These are phyloP conservation scores for Rubus idaeus DNA, from an alignment of 306 rosid species.

Conservation along the genomic window DNA sequence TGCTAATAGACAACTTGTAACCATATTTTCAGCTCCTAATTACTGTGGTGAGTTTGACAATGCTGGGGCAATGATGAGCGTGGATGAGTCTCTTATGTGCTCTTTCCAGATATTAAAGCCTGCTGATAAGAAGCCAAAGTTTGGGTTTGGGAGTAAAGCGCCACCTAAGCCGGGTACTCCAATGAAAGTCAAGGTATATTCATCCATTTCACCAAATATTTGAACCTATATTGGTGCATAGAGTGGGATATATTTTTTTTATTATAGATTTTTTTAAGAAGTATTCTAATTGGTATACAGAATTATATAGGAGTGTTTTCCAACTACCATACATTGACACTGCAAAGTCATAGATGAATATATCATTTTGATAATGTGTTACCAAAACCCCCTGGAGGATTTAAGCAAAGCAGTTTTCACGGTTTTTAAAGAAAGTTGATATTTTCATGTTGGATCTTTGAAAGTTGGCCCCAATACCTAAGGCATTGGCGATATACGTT, in stretches of 20 bases:
- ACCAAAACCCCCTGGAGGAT: not conserved
- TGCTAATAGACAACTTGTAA: conserved; percentile 70
- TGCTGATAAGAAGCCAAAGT: conserved; percentile 54
- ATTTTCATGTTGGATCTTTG: not conserved
- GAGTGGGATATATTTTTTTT: not conserved
- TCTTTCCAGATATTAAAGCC: conserved; percentile 80
- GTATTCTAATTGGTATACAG: not conserved
- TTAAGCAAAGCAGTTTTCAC: not conserved
- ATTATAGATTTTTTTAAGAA: not conserved
- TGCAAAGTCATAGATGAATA: not conserved
- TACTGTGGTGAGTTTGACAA: conserved; percentile 94
- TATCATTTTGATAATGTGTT: not conserved
- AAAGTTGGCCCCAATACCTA: not conserved
- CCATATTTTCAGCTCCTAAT: conserved; percentile 88
- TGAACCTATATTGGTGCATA: not conserved
- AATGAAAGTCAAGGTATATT: conserved; percentile 50
- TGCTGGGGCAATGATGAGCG: conserved; percentile 88
- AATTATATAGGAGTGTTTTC: not conserved
- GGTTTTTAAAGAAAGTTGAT: not conserved
- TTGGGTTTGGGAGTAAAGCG: conserved; percentile 47
- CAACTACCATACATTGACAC: not conserved
- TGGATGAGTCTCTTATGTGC: conserved; percentile 72
- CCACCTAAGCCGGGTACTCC: conserved; percentile 36
- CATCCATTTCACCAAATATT: conserved; percentile 13
- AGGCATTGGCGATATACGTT: not conserved